Percentiles rank a stretch among this genome's conserved stretches.
Conservation (phyloP, 352 stramenopile genomes). For the Phytophthora agathidicida region DNA sequence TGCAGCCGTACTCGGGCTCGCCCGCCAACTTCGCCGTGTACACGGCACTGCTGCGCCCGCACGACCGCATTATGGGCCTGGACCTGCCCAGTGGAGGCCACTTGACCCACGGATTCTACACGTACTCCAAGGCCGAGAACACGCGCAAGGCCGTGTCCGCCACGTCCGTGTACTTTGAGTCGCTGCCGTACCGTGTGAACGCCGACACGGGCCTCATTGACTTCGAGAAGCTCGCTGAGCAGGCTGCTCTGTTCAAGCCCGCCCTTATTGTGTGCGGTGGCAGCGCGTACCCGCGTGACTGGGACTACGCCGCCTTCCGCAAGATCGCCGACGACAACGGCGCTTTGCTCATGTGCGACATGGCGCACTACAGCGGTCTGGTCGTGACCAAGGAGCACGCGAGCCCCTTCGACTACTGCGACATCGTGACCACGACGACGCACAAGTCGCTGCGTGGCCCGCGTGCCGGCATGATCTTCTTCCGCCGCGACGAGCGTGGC, state of each 20-base stretch:
- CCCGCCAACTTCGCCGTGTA: slow-evolving; percentile 99
- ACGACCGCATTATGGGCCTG: slow-evolving; percentile 99
- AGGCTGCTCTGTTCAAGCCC: slow-evolving; percentile 97
- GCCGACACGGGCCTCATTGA: slow-evolving; percentile 97
- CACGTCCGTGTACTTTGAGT: slow-evolving; percentile 99
- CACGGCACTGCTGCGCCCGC: slow-evolving; percentile 96
- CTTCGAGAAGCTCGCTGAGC: slow-evolving; percentile 95
- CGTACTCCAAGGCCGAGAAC: slow-evolving; percentile 96
- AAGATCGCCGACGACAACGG: slow-evolving; percentile 99
- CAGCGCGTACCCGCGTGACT: slow-evolving; percentile 98
- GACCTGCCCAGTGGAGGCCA: slow-evolving; percentile 98
- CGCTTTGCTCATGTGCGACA: slow-evolving; percentile 98
- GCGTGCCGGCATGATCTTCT: slow-evolving; percentile 99
- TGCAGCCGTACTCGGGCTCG: slow-evolving; percentile 97
- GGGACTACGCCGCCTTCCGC: slow-evolving; percentile 97
- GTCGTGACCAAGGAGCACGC: slow-evolving; percentile 95
- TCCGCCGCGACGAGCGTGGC: slow-evolving; percentile 93
- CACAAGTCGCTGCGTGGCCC: slow-evolving; percentile 99
- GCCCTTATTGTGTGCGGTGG: slow-evolving; percentile 97
- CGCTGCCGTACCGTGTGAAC: slow-evolving; percentile 96
- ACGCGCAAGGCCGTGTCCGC: slow-evolving; percentile 97
- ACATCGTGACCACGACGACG: slow-evolving; percentile 99
- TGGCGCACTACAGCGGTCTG: slow-evolving; percentile 99
- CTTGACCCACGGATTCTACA: slow-evolving; percentile 99
- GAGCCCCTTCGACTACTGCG: slow-evolving; percentile 97